Evolutionary conservation across 306 rosid genomes (phyloP), one percentile per base, ranked within the genome.

Genomic region (Castanea sativa): DNA sequence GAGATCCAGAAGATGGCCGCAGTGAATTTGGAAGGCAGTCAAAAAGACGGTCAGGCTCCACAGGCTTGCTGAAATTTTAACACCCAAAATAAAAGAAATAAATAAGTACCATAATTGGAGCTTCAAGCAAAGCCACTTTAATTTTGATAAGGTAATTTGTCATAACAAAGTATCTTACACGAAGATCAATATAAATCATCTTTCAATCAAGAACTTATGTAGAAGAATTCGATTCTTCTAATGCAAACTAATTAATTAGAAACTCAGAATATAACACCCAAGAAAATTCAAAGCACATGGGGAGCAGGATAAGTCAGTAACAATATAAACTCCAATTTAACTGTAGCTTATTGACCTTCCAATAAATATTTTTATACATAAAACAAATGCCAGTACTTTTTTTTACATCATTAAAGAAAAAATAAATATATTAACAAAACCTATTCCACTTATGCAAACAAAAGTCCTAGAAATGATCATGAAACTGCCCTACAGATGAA

Each of bases 31-130:
- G 98, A 76, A 95, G 97, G 82, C 99, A 88, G 71, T 95, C 99
- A 64, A 95, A 95, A 82, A 95, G 97, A 55, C 98, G 93, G 70
- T 95, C 97, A 67, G 98, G 99, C 73, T 95, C 99, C 97, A 95
- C 99, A 51, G 98, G 94, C 82, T 95, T 95, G 91, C 99, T 95
- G 90, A 60, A 83, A 87, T 78, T 65, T 57, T 23, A 29, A 68
- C 41, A 68, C n/a, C 68, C 78, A 74, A 70, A 59, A 45, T 29
- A 81, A 78, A 69, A 69, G 33, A 49, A 9, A 3, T 57, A 35
- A 78, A 55, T 25, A 29, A 78, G 67, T 25, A 29, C 63, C 3
- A 51, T n/a, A 60, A 71, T 74, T 67, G 60, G 70, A 72, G 71
- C 69, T 71, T 43, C 58, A 38, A 58, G 79, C 71, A 73, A 73